Evolutionary conservation across 1,139 yeast species (phyloP).

Genomic region (Casaregolazyma suthepensis): DNA sequence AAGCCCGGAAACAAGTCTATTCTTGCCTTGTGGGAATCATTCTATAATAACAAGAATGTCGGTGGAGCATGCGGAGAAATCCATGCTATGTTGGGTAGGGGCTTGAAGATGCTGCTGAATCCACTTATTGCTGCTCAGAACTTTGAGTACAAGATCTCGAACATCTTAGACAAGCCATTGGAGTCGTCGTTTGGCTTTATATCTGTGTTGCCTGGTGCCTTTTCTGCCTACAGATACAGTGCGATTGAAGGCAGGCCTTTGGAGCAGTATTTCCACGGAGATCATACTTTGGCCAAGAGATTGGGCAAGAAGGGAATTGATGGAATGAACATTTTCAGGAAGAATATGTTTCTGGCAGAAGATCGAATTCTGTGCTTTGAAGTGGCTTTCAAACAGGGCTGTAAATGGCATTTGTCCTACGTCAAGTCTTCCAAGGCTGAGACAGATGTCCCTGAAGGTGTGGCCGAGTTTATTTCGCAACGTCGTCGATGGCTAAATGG

Average conservation of each 20-base stretch:
- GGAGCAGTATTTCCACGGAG: slow-evolving; percentile 88
- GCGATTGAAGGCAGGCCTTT: slow-evolving; percentile 51
- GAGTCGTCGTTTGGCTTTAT: slow-evolving; percentile 92
- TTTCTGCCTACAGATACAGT: slow-evolving; percentile 65
- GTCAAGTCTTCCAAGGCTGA: slow-evolving; percentile 90
- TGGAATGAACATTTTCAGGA: slow-evolving; percentile 68
- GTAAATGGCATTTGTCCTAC: slow-evolving; percentile 81
- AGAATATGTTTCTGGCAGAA: slow-evolving; percentile 93
- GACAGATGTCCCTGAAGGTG: slow-evolving; percentile 88
- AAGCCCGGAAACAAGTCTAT: slow-evolving; percentile 82
- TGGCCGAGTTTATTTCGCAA: slow-evolving; percentile 82
- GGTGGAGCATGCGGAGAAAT: slow-evolving; percentile 99
- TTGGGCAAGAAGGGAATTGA: slow-evolving; percentile 45
- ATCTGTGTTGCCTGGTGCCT: slow-evolving; percentile 91
- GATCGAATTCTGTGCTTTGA: slow-evolving; percentile 95
- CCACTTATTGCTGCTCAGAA: slow-evolving; percentile 95
- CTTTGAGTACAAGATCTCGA: slow-evolving; percentile 93
- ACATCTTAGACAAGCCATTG: slow-evolving; percentile 87
- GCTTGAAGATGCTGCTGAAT: slow-evolving; percentile 65
- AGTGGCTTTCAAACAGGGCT: slow-evolving; percentile 69
- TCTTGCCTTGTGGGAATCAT: slow-evolving; percentile 92
- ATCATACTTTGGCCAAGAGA: slow-evolving; percentile 44
- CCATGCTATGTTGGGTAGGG: slow-evolving; percentile 87
- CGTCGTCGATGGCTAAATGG: slow-evolving; percentile 97
- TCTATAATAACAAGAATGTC: slow-evolving; percentile 88